Evolutionary conservation across 208 protist genomes (phyloP), one percentile per base, ranked within the genome.

Genomic region (Trypanosoma boissoni): DNA sequence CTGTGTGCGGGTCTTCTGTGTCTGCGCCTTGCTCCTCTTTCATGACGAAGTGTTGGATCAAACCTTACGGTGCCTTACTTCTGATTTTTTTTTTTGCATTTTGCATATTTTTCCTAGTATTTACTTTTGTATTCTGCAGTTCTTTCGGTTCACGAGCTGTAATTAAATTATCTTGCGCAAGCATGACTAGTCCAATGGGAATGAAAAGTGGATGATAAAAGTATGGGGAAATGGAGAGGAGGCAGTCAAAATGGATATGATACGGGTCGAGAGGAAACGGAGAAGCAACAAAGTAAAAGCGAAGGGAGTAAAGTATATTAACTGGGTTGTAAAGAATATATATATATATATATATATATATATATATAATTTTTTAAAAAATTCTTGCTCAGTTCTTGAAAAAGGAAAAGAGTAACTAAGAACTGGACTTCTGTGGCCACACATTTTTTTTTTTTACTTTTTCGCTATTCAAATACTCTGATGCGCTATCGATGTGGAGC

Each of bases 31-130:
- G 27, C 21, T 55, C 31, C 14, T 57, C 29, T 63, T 63, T 37
- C 26, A 64, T 64, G 58, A 64, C 32, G 58, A 64, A 52, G 58
- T 32, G 46, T 20, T 37, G 58, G 58, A 56, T 39, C 28, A 64
- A 54, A 64, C 58, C 58, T 44, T 48, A 37, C 45, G 58, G 58
- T 36, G 58, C 58, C 36, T 55, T 37, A 10, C 58, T 56, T 64
- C 34, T 36, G 52, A 55, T 55, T 60, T 27, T 60, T 39, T 16
- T 39, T 39, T 16, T 12, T 16, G 12, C 12, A 39, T 12, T 16
- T 39, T 16, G 27, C 48, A 52, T 50, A 49, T 57, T 55, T 52
- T 36, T 42, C 2, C 20, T 32, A 29, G 21, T 51, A 28, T 28
- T 9, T 14, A 18, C 26, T 34, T 18, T 27, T 34, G 18, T 7